Conservation (phyloP, 352 stramenopile species). For the Elongisporangium senticosum region DNA sequence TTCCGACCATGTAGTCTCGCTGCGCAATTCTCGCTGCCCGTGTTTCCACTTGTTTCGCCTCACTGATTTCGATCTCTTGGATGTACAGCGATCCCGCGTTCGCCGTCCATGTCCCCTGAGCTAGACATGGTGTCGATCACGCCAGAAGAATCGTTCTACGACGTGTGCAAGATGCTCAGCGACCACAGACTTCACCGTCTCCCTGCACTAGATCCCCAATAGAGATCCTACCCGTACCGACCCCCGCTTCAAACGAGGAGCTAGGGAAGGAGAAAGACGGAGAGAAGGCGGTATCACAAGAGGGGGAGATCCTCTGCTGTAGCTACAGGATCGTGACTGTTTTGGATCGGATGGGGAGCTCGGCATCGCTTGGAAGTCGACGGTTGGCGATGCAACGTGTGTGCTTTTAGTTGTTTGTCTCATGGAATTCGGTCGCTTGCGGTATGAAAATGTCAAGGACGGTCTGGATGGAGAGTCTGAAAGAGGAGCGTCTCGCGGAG, state of each 20-base stretch:
- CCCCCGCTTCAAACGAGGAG: too few species aligned
- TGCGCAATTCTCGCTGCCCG: neutral
- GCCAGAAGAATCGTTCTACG: constrained; percentile 86
- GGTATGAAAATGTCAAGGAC: neutral
- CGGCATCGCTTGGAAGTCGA: neutral
- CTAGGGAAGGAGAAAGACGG: neutral
- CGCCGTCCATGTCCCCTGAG: constrained; percentile 56
- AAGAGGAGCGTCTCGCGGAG: neutral
- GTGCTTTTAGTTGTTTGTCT: too few species aligned
- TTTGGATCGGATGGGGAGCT: neutral
- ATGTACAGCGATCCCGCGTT: constrained; percentile 79
- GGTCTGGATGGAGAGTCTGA: neutral
- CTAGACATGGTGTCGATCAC: constrained; percentile 77
- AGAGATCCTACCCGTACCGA: too few species aligned
- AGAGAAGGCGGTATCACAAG: neutral
- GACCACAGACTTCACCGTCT: constrained; percentile 90
- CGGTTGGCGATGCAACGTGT: neutral
- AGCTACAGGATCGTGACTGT: neutral
- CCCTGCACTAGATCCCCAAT: constrained; percentile 90
- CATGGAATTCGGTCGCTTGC: too few species aligned
- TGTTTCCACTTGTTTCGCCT: neutral
- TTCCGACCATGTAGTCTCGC: too few species aligned
- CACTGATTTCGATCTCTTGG: constrained; percentile 22
- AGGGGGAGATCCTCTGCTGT: neutral
- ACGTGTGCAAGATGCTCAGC: constrained; percentile 87